Percentiles rank a stretch among this genome's conserved stretches.
phyloP scores from a whole-genome alignment of 768 basidiomycete species.

The Pisolithus microcarpus region DNA sequence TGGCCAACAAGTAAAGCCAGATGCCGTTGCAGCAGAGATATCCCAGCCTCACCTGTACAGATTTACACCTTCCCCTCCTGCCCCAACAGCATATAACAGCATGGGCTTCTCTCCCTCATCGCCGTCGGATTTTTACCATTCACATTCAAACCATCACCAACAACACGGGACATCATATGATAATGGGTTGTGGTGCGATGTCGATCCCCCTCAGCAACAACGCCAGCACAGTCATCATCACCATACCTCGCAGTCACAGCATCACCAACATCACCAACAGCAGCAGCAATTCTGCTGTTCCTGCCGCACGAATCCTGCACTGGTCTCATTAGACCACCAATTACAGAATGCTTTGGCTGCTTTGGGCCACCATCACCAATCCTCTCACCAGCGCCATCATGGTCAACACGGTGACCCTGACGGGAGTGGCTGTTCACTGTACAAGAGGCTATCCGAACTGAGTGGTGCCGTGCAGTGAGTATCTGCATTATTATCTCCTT shows the following conservation, averaged over 20 bases:
- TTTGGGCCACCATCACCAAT: conserved; percentile 54
- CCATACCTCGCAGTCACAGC: conserved; percentile 9
- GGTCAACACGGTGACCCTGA: not conserved
- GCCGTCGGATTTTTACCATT: not conserved
- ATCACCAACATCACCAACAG: conserved; percentile 6
- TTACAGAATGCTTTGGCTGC: conserved; percentile 50
- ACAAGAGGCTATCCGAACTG: conserved; percentile 54
- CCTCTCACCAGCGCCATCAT: conserved; percentile 24
- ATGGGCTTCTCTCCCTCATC: conserved; percentile 5
- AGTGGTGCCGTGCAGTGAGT: conserved; percentile 62
- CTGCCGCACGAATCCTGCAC: conserved; percentile 59
- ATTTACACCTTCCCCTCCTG: conserved; percentile 57
- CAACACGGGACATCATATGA: conserved; percentile 31
- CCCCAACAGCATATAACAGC: conserved; percentile 37
- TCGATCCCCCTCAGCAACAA: conserved; percentile 24
- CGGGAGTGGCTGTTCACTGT: conserved; percentile 39
- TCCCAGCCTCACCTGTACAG: conserved; percentile 53
- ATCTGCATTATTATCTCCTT: conserved; percentile 3
- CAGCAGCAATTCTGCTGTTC: conserved; percentile 42
- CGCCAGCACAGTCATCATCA: conserved; percentile 12
- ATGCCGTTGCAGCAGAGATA: conserved; percentile 41
- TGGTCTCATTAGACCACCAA: conserved; percentile 57
- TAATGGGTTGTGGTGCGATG: conserved; percentile 21
- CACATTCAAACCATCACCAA: conserved; percentile 23
- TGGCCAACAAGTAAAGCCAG: conserved; percentile 44